Base-by-base conservation (phyloP, 2,329 filamentous ascomycete species). In the Claviceps sp. region DNA sequence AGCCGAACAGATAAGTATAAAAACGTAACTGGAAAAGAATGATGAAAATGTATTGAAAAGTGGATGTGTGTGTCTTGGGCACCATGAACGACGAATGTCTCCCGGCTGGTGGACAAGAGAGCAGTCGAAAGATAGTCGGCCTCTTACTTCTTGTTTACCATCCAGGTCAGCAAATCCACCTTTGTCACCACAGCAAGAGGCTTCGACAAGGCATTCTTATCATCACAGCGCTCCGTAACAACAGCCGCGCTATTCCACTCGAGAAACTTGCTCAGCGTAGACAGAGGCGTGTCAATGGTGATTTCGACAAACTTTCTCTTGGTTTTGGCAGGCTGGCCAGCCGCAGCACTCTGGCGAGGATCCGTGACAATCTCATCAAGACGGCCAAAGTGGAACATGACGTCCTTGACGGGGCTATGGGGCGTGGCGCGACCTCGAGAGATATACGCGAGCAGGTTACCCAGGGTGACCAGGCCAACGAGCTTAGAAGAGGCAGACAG, bases 231-330 rank as follows among this genome's bases (percentile, higher is more conserved):
- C 67, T 97, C 90, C 0, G 91, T 98, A 3, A 98, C 89, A 48
- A 98, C 82, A 0, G 93, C 93, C 0, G 93, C 91, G 59, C 87
- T 93, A 70, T 98, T 97, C 89, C 93, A 97, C 71, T 97, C 89
- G 58, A 97, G 89, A 71, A 98, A 98, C 62, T 87, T 83, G 73
- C 89, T 91, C 51, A 98, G 76, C 45, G 86, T 84, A 47, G 78
- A 80, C 41, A 98, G 75, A 3, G 86, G 85, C 1, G 93, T 98
- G 58, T 96, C 87, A 65, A 86, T 74, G 6, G 93, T 97, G 64
- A 98, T 95, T 70, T 97, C 87, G 49, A 97, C 86, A 69, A 95
- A 98, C 63, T 86, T 82, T 54, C 83, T 76, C 67, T 79, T 78
- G 56, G 68, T 67, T 53, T 61, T 67, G 22, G 63, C 61, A 55